Base-by-base conservation (phyloP, 2,329 filamentous ascomycete genomes). In the Fragosphaeria purpurea region DNA sequence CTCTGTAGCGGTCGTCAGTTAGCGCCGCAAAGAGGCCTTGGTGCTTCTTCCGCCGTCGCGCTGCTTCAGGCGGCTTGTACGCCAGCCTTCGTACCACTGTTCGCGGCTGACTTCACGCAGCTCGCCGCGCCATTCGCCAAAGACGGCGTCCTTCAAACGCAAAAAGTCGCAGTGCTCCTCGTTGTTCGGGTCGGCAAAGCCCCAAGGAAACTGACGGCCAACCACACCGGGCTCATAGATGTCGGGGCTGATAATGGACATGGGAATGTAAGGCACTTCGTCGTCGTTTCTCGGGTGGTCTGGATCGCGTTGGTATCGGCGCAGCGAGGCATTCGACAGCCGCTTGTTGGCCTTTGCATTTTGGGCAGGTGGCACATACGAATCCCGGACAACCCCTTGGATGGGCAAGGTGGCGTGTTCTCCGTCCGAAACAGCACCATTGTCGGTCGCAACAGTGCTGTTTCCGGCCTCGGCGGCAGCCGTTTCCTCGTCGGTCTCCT, bases 1-100 rank as follows among this genome's bases (percentile, higher is more conserved):
- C 22, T 22, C 22, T 22, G 22, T 22, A 22, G 22, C 22, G 22
- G 22, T 22, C 22, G 22, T 22, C 22, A 22, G 22, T 63, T 57
- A 71, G 61, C 68, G 66, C 55, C 65, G 65, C 53, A 66, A 31
- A 11, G 56, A 57, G 5, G 49, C 47, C 46, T 52, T 54, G 35
- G 61, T 55, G 51, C 57, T 53, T 58, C 62, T 63, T 49, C 59
- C 50, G n/a, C 67, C 61, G 52, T 76, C 70, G 50, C 73, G 70
- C 55, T 73, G 69, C 67, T 82, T 82, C 57, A 84, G 74, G 50
- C 79, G 73, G 67, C 72, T 83, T 7, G 80, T 96, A 68, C 93
- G 82, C 93, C 91, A 97, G 60, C 86, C 83, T 67, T 97, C 91
- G 61, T 97, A 97, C 88, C 89, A 96, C 60, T 89, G 79, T 63